Percentiles rank a stretch among this genome's conserved stretches.
phyloP scores from a whole-genome alignment of 192 early-diverging fungal genomes.

The Entomortierella beljakovae region DNA sequence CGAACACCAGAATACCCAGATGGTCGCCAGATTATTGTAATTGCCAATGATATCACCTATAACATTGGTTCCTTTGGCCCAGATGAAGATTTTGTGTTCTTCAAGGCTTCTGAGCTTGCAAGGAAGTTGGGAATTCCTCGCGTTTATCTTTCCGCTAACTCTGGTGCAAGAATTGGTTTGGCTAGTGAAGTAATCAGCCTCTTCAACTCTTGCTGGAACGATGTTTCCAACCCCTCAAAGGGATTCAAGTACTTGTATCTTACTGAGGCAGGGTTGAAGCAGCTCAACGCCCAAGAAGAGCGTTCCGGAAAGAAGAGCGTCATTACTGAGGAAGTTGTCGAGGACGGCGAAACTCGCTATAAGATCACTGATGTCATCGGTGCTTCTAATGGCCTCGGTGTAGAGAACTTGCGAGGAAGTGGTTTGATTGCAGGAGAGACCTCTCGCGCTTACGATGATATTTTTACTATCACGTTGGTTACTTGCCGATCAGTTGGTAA shows the following conservation, averaged over 20 bases:
- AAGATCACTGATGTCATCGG: conserved; percentile 92
- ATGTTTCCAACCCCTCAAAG: conserved; percentile 79
- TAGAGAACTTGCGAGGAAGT: conserved; percentile 96
- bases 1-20: conserved; percentile 94
- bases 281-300: conserved; percentile 67
- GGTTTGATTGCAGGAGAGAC: conserved; percentile 99
- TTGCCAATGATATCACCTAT: conserved; percentile 99
- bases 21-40: conserved; percentile 87
- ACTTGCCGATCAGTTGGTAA: conserved; percentile 96
- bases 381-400: conserved; percentile 87
- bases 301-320: conserved; percentile 71
- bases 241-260: conserved; percentile 97
- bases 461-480: conserved; percentile 96
- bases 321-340: conserved; percentile 75
- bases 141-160: conserved; percentile 97
- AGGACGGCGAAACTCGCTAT: conserved; percentile 83
- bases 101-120: conserved; percentile 91
- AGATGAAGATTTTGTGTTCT: conserved; percentile 92
- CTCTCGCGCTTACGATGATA: conserved; percentile 95
- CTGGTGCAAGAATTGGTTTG: conserved; percentile 97
- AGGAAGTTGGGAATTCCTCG: conserved; percentile 89
- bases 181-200: conserved; percentile 91
- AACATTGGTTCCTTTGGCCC: conserved; percentile 98
- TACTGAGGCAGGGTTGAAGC: conserved; percentile 75
- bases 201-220: conserved; percentile 92